Percentiles rank a stretch among this genome's conserved stretches.
Evolutionary conservation across 495 filamentous ascomycete genomes (phyloP).

Genomic region (Neurospora sp.): DNA sequence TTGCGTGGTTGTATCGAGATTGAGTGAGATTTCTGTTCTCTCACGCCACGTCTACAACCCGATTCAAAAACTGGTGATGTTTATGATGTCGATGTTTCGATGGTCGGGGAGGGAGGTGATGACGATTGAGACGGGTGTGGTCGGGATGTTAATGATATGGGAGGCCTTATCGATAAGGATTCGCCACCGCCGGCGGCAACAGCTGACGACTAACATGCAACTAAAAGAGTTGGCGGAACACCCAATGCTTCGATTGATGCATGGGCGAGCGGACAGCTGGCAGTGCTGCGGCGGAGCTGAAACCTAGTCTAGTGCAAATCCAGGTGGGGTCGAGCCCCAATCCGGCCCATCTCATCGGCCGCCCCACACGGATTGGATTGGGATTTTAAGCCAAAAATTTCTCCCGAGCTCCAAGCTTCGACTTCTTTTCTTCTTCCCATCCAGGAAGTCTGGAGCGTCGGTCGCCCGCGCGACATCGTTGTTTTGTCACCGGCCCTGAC

Average conservation of each 20-base stretch:
- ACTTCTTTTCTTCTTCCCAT: slow-evolving; percentile 7
- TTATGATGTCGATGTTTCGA: not conserved
- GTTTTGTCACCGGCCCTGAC: not conserved
- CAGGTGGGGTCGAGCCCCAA: not conserved
- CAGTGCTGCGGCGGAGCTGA: not conserved
- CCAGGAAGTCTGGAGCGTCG: slow-evolving; percentile 1
- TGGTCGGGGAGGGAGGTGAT: not conserved
- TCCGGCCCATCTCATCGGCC: slow-evolving; percentile 11
- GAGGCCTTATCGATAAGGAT: slow-evolving; percentile 17
- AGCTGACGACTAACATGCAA: not conserved
- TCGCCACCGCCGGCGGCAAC: slow-evolving; percentile 3
- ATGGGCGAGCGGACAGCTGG: not conserved
- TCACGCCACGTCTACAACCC: not conserved
- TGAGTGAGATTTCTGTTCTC: not conserved
- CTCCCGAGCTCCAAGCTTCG: slow-evolving; percentile 9
- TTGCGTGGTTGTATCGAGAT: slow-evolving; percentile 11
- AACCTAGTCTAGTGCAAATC: not conserved
- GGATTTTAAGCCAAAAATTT: slow-evolving; percentile 15
- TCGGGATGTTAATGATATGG: slow-evolving; percentile 5
- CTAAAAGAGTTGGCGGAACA: not conserved
- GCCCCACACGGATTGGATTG: slow-evolving; percentile 17
- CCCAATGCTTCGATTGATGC: not conserved
- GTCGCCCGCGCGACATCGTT: not conserved
- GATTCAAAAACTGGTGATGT: not conserved
- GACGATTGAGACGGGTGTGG: slow-evolving; percentile 6